Percentiles rank a stretch among this genome's conserved stretches.
phyloP scores from a whole-genome alignment of 371 early-diverging fungal genomes.

The Rhizopus sp. region DNA sequence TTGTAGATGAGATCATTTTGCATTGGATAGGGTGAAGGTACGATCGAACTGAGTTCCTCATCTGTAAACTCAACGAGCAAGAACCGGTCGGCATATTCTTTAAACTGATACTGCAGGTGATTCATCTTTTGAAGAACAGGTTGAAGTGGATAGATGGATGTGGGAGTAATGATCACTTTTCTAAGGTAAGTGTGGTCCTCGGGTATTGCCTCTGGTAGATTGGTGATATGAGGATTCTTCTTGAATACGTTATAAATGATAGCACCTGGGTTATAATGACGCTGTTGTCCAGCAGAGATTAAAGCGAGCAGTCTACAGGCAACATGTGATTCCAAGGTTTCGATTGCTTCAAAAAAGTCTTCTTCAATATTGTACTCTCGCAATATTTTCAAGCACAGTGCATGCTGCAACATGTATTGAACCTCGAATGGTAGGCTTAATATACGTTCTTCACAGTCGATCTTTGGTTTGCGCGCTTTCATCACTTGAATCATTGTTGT shows the following conservation, averaged over 20 bases:
- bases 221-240: not conserved
- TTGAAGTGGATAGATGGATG: constrained; percentile 52
- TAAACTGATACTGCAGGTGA: constrained; percentile 58
- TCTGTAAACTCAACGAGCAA: constrained; percentile 75
- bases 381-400: constrained; percentile 32
- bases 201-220: constrained; percentile 3
- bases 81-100: constrained; percentile 56
- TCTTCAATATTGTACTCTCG: constrained; percentile 43
- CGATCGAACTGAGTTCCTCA: constrained; percentile 50
- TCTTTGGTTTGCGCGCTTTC: not conserved
- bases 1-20: constrained; percentile 36
- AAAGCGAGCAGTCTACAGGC: constrained; percentile 29
- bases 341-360: constrained; percentile 31
- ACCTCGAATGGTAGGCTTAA: constrained; percentile 36
- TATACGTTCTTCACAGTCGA: constrained; percentile 1
- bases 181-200: constrained; percentile 8
- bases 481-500: not conserved
- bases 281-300: constrained; percentile 28
- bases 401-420: constrained; percentile 48
- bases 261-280: constrained; percentile 36
- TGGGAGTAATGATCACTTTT: constrained; percentile 59
- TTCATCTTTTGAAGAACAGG: constrained; percentile 62
- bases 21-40: constrained; percentile 12
- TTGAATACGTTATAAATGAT: constrained; percentile 7
- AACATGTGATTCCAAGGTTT: constrained; percentile 24